phyloP scores from a whole-genome alignment of 2,329 filamentous ascomycete species.

The Colletotrichum phormii region DNA sequence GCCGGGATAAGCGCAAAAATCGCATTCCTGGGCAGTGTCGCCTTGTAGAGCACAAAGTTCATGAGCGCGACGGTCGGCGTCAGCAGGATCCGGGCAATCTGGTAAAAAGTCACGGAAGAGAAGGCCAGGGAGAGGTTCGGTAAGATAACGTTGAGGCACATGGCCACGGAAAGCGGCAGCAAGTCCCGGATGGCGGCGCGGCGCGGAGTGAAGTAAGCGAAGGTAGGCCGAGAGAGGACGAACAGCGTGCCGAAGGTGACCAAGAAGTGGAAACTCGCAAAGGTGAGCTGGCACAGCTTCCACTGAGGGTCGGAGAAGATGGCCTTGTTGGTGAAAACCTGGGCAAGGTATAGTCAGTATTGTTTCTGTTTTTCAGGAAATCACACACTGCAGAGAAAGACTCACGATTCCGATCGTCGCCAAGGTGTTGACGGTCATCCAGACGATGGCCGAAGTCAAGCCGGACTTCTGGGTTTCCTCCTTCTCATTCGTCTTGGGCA shows the following conservation, averaged over 20 bases:
- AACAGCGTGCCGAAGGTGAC: constrained; percentile 74
- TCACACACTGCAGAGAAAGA: not conserved
- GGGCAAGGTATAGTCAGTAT: constrained; percentile 28
- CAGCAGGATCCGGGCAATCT: constrained; percentile 74
- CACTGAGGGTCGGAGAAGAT: constrained; percentile 74
- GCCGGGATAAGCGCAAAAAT: constrained; percentile 68
- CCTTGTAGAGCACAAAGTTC: constrained; percentile 71
- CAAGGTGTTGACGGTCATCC: constrained; percentile 72
- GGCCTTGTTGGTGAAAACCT: constrained; percentile 78
- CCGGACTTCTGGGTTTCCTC: constrained; percentile 49
- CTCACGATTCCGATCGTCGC: constrained; percentile 73
- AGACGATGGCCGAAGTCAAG: constrained; percentile 56
- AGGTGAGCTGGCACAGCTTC: constrained; percentile 72
- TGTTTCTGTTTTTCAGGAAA: not conserved
- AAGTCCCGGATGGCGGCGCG: constrained; percentile 66
- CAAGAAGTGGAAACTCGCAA: constrained; percentile 76
- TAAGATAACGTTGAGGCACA: constrained; percentile 77
- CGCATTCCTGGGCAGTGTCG: constrained; percentile 66
- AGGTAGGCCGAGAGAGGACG: constrained; percentile 66
- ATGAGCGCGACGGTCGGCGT: constrained; percentile 74
- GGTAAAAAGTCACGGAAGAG: constrained; percentile 77
- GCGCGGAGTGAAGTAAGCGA: constrained; percentile 70
- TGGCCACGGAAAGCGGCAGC: constrained; percentile 73
- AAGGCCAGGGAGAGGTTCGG: constrained; percentile 76
- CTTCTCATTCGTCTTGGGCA: constrained; percentile 49